Base-by-base conservation (phyloP, 805 yeast genomes). In the Pichia rugopelliculosa region DNA sequence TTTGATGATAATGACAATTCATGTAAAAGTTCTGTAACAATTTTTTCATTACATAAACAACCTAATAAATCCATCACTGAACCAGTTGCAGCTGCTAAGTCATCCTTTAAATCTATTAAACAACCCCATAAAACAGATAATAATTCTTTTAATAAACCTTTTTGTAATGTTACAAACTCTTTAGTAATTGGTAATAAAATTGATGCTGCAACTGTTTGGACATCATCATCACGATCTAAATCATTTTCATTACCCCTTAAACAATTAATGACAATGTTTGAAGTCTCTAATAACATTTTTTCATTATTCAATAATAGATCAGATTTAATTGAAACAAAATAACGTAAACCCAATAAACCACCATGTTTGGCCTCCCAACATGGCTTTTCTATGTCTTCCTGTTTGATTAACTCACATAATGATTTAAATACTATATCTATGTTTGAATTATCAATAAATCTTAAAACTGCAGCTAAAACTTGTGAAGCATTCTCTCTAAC, bases 291-390 rank as follows among this genome's bases (percentile, higher is more conserved):
- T 33, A 93, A 70, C 27, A 82, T 62, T 15, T 79, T 72, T 2
- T 79, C 74, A 45, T 78, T 75, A 12, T 73, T 64, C 27, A 83
- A 70, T 21, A 91, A 69, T n/a, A 89, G 74, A 53, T 86, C 93
- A 0, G 88, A 80, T 56, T 96, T 75, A 4, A 91, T 88, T 50
- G 96, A 84, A 11, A 91, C 99, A 56, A 93, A 82, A 65, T 93
- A 93, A 45, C 96, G 73, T 45, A 93, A 71, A 0, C 98, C 99
- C 12, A 93, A 75, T 82, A 93, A 81, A 42, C 98, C 99, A 56
- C 98, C 99, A 70, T 93, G 99, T 50, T 93, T 86, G 3, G 96
- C 98, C 62, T 95, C 97, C 99, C 99, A 93, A 47, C 89, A 76
- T 4, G 84, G 79, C 17, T 68, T 59, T 39, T 24, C 30, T 11